Conservation (phyloP, 305 asterid genomes). For the Solanum chacoense region DNA sequence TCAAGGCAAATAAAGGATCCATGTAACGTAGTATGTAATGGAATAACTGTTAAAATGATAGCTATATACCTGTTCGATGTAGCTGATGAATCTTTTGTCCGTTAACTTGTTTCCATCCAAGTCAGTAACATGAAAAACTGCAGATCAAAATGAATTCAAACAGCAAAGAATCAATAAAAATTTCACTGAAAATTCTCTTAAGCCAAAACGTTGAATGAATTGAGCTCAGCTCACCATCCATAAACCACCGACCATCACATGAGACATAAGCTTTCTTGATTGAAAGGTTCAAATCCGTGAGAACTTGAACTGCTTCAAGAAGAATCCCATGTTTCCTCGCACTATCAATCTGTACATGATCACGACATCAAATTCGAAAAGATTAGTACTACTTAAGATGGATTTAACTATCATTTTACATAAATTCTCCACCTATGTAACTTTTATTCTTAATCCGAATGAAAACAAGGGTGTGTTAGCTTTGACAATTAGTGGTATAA, state of each 20-base stretch:
- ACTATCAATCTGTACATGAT: conserved; percentile 57
- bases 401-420: neutral
- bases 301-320: conserved; percentile 80
- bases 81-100: conserved; percentile 61
- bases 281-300: conserved; percentile 84
- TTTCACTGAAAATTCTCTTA: neutral
- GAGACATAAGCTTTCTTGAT: conserved; percentile 85
- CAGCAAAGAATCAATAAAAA: conserved; percentile 1
- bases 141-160: conserved; percentile 18
- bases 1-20: neutral
- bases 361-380: neutral
- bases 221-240: conserved; percentile 66
- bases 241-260: conserved; percentile 95
- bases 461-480: neutral
- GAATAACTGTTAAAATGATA: neutral
- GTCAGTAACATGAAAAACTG: conserved; percentile 96
- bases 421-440: neutral
- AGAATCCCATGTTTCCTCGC: conserved; percentile 82
- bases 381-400: neutral
- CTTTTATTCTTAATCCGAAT: neutral
- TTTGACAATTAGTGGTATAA: neutral
- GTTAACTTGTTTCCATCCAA: conserved; percentile 78
- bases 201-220: neutral
- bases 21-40: neutral
- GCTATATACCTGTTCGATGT: conserved; percentile 65